Evolutionary conservation across 2,329 filamentous ascomycete species (phyloP).

Genomic region (Paecilomyces sp.): DNA sequence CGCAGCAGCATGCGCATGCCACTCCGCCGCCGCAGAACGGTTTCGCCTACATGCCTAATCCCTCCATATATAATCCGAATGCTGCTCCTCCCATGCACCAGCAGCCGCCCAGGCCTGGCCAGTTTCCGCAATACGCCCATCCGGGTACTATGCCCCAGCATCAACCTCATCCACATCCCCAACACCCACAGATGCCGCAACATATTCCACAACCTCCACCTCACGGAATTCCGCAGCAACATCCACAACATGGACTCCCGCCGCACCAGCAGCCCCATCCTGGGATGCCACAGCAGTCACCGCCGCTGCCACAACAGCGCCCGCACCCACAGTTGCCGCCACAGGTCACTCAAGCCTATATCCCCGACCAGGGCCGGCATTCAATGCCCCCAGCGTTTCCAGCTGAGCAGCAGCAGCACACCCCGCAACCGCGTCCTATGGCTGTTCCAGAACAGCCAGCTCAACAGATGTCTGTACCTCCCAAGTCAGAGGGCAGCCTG

Average conservation of each 20-base stretch:
- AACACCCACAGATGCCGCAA: constrained; percentile 24
- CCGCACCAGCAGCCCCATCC: constrained; percentile 31
- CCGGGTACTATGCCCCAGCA: constrained; percentile 36
- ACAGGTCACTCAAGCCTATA: constrained; percentile 60
- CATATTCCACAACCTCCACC: constrained; percentile 31
- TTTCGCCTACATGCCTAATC: constrained; percentile 79
- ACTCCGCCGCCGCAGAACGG: constrained; percentile 57
- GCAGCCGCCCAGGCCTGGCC: constrained; percentile 34
- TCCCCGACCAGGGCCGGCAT: constrained; percentile 68
- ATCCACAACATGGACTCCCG: constrained; percentile 20
- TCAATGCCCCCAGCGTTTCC: constrained; percentile 66
- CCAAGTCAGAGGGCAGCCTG: constrained; percentile 34
- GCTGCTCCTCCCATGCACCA: constrained; percentile 41
- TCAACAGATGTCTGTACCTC: constrained; percentile 40
- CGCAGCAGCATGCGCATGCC: constrained; percentile 54
- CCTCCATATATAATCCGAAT: constrained; percentile 73
- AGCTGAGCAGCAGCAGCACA: constrained; percentile 49
- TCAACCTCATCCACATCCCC: constrained; percentile 28
- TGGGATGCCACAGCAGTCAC: constrained; percentile 15
- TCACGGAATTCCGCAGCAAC: constrained; percentile 34
- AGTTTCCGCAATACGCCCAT: constrained; percentile 33
- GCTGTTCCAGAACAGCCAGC: constrained; percentile 52
- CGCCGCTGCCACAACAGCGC: constrained; percentile 21
- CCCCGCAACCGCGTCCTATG: constrained; percentile 51
- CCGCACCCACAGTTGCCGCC: constrained; percentile 32